These are phyloP conservation scores for Ceratocystis cacaofunesta DNA, from an alignment of 2,329 filamentous ascomycete species.

Conservation along the genomic window DNA sequence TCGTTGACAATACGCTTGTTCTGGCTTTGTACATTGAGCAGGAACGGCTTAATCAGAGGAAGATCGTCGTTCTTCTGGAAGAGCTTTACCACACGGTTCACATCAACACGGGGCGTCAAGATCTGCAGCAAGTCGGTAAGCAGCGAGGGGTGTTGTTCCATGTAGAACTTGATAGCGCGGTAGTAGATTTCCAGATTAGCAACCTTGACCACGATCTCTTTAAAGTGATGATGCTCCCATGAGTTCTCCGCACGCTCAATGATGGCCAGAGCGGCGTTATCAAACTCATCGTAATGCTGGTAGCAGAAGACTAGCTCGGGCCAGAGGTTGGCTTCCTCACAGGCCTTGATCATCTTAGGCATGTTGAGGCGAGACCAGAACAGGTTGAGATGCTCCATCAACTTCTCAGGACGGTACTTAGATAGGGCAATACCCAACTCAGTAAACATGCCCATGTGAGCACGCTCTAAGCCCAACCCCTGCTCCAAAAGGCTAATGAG, in stretches of 20 bases:
- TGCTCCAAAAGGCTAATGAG: conserved; percentile 89
- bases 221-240: conserved; percentile 99
- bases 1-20: conserved; percentile 98
- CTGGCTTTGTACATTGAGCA: conserved; percentile 87
- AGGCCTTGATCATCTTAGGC: conserved; percentile 86
- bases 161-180: conserved; percentile 88
- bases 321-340: conserved; percentile 91
- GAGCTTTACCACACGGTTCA: conserved; percentile 98
- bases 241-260: conserved; percentile 96
- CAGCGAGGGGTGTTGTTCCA: conserved; percentile 90
- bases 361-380: conserved; percentile 99
- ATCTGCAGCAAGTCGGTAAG: conserved; percentile 90
- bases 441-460: conserved; percentile 96
- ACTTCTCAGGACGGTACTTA: conserved; percentile 85
- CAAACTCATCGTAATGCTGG: conserved; percentile 95
- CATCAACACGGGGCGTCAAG: conserved; percentile 84
- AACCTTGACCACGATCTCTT: conserved; percentile 95
- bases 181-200: conserved; percentile 99
- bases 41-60: conserved; percentile 95
- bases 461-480: conserved; percentile 79
- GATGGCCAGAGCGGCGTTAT: conserved; percentile 91
- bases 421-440: conserved; percentile 80
- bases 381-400: conserved; percentile 97
- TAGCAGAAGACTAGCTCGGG: conserved; percentile 96
- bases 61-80: conserved; percentile 98